Conservation (phyloP, 2,329 filamentous ascomycete species). For the Coniochaeta ligniaria region DNA sequence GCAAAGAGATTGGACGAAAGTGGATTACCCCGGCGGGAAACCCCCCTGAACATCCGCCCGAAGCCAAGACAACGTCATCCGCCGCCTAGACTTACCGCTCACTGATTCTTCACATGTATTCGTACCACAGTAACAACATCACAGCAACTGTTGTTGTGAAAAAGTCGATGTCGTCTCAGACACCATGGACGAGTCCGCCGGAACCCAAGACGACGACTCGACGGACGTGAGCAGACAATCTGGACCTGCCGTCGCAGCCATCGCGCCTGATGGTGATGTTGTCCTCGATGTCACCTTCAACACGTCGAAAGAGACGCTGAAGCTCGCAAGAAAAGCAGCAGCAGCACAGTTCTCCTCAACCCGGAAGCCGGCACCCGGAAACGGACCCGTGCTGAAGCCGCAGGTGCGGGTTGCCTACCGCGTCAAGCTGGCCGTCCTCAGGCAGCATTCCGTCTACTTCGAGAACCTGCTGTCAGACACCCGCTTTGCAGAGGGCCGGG, state of each 20-base stretch:
- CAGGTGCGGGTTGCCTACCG: constrained; percentile 45
- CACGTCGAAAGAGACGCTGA: constrained; percentile 44
- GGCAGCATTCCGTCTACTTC: constrained; percentile 62
- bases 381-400: constrained; percentile 18
- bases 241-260: constrained; percentile 26
- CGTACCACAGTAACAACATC: too few species aligned
- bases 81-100: too few species aligned
- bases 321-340: constrained; percentile 32
- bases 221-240: constrained; percentile 1
- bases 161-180: constrained; percentile 3
- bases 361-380: not conserved
- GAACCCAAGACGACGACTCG: constrained; percentile 10
- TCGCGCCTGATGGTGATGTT: constrained; percentile 54
- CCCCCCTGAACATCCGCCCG: too few species aligned
- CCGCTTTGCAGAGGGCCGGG: constrained; percentile 55
- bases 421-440: constrained; percentile 49
- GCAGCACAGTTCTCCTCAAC: constrained; percentile 19
- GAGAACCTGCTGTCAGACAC: constrained; percentile 55
- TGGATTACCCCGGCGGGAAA: too few species aligned
- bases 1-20: not conserved
- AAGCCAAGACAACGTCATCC: too few species aligned
- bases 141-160: too few species aligned
- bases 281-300: constrained; percentile 61
- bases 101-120: too few species aligned
- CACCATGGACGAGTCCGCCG: constrained; percentile 15